Conservation (phyloP, 202 grass and related monocot genomes). For the Carex sylvatica region DNA sequence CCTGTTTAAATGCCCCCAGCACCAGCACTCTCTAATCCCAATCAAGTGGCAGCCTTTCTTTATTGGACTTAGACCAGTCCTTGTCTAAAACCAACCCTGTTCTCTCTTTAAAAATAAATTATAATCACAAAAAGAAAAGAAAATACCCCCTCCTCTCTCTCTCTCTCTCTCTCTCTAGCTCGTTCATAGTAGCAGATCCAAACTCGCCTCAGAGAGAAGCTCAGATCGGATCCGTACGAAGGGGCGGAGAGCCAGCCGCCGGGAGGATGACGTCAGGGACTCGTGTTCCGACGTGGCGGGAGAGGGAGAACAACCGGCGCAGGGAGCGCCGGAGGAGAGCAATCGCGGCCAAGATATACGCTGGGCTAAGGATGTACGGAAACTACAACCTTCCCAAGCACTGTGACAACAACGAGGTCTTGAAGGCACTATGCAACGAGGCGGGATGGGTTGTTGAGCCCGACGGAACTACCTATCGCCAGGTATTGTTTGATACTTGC, state of each 20-base stretch:
- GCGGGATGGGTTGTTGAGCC: slow-evolving; percentile 71
- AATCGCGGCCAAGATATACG: slow-evolving; percentile 57
- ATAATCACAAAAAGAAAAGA: background rate
- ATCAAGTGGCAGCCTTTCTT: slow-evolving; percentile 29
- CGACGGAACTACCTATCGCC: slow-evolving; percentile 85
- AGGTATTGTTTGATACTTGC: slow-evolving; percentile 34
- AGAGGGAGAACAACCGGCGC: slow-evolving; percentile 82
- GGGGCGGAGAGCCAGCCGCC: background rate
- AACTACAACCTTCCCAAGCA: slow-evolving; percentile 70
- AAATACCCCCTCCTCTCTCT: background rate
- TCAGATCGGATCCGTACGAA: slow-evolving; percentile 20
- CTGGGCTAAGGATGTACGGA: slow-evolving; percentile 52
- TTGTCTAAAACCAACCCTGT: slow-evolving; percentile 2
- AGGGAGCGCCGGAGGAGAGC: slow-evolving; percentile 50
- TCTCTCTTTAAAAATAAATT: slow-evolving; percentile 1
- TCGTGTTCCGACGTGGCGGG: slow-evolving; percentile 49
- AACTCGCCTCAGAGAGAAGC: background rate
- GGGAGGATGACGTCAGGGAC: slow-evolving; percentile 30
- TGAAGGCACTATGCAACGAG: slow-evolving; percentile 77
- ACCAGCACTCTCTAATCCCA: slow-evolving; percentile 26
- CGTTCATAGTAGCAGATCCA: slow-evolving; percentile 20
- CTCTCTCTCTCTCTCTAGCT: slow-evolving; percentile 7
- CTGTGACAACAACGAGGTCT: slow-evolving; percentile 89
- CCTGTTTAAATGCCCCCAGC: slow-evolving; percentile 20
- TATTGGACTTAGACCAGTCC: slow-evolving; percentile 34